Percentiles rank a stretch among this genome's conserved stretches.
Conservation (phyloP, 192 early-diverging fungal genomes). For the Rhizoclosmatium sp. region DNA sequence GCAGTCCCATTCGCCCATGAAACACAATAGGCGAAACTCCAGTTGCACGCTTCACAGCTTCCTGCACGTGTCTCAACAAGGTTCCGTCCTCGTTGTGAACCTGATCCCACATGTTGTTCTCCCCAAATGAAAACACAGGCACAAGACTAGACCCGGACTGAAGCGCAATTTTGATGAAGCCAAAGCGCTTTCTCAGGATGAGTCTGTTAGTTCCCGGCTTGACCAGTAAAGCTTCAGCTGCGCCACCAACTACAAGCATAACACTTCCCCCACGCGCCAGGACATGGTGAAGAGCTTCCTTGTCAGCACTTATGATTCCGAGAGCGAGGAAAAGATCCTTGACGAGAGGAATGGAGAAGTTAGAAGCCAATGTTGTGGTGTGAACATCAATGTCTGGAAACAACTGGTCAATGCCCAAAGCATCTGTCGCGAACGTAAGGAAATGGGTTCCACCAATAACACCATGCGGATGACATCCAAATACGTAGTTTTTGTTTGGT, state of each 20-base stretch:
- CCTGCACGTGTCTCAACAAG: constrained; percentile 74
- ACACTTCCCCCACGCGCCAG: constrained; percentile 58
- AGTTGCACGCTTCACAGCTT: constrained; percentile 64
- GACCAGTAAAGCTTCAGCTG: constrained; percentile 70
- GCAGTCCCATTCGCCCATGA: constrained; percentile 65
- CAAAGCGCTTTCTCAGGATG: constrained; percentile 63
- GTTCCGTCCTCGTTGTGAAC: constrained; percentile 73
- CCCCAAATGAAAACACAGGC: constrained; percentile 92
- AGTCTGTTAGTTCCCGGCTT: constrained; percentile 36
- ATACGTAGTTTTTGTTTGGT: constrained; percentile 83
- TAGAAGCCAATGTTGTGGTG: constrained; percentile 81
- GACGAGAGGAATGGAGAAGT: constrained; percentile 87
- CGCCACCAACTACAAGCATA: constrained; percentile 92
- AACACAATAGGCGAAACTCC: constrained; percentile 66
- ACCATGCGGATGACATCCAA: constrained; percentile 93
- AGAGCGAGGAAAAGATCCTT: constrained; percentile 81
- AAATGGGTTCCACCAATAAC: constrained; percentile 77
- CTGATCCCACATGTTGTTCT: constrained; percentile 90
- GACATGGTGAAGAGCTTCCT: constrained; percentile 77
- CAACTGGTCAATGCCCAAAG: constrained; percentile 16
- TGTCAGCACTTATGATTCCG: constrained; percentile 79
- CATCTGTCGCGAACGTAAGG: constrained; percentile 33
- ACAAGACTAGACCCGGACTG: constrained; percentile 81
- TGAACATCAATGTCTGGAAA: constrained; percentile 74
- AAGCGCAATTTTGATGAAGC: constrained; percentile 92